Evolutionary conservation across 2,329 filamentous ascomycete species (phyloP), one percentile per base, ranked within the genome.

Genomic region (Pseudogymnoascus sp.): DNA sequence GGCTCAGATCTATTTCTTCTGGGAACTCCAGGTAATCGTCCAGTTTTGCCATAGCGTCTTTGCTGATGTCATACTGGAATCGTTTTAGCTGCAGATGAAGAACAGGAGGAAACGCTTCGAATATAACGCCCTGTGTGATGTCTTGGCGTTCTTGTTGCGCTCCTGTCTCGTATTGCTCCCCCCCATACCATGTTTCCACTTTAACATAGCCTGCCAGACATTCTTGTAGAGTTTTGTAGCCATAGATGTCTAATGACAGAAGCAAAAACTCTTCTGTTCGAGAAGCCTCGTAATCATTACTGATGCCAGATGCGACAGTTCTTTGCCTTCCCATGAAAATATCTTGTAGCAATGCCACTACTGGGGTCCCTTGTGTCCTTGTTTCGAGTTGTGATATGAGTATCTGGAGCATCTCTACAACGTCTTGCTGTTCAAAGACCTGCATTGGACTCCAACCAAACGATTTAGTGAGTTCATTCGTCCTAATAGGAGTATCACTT

Each of bases 1-100:
- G 91, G 0, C 89, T 80, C 6, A 92, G 90, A 70, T 96, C 90
- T 69, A 91, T 91, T 61, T 83, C 77, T 63, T 95, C 90, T 1
- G 90, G 90, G 67, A 94, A 96, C 70, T 94, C 90, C 75, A 94
- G 93, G 62, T 90, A 86, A 68, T 95, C 91, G 69, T 96, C 95
- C 72, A 99, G 91, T 77, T 99, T 99, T 88, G 95, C 97, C 89
- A 97, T 97, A 65, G 91, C 91, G 71, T 97, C 93, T 68, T 90
- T 85, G 67, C 96, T 88, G 69, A 97, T 89, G 74, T 99, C 94
- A 75, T 99, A 99, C 73, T 99, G 91, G 74, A 99, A 99, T 60
- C 94, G 88, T 77, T 97, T 97, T 63, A 99, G 82, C 73, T 99
- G 94, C 38, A 99, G 79, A 73, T 97, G 93, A 18, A 99, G 78